Evolutionary conservation across 2,329 filamentous ascomycete genomes (phyloP).

Genomic region (Mycosphaerella arachidis): DNA sequence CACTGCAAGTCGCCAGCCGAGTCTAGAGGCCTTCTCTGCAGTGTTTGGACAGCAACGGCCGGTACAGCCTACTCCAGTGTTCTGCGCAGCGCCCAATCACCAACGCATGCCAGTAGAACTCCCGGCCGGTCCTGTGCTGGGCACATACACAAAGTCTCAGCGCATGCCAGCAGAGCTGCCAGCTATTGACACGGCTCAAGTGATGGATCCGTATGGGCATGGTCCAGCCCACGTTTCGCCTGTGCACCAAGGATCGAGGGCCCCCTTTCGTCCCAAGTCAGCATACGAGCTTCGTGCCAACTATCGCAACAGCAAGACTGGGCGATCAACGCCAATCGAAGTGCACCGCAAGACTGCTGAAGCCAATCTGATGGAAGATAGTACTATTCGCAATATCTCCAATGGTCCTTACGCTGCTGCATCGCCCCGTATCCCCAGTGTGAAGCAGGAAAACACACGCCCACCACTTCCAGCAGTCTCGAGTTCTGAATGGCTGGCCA

Average conservation of each 20-base stretch:
- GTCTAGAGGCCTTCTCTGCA: not conserved
- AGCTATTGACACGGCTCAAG: not conserved
- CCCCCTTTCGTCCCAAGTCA: constrained; percentile 23
- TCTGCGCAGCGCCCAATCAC: not conserved
- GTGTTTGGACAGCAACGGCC: not conserved
- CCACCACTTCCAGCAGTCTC: constrained; percentile 22
- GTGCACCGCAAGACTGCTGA: constrained; percentile 20
- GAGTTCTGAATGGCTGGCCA: constrained; percentile 32
- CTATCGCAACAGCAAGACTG: constrained; percentile 24
- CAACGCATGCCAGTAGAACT: not conserved
- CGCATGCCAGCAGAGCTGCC: not conserved
- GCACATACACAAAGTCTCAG: too few relatives aligned
- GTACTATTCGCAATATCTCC: constrained; percentile 30
- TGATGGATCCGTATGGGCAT: not conserved
- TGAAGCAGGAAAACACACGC: constrained; percentile 11
- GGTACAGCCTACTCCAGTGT: not conserved
- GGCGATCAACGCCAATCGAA: constrained; percentile 20
- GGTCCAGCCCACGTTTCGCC: not conserved
- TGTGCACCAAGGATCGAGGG: not conserved
- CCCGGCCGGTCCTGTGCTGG: not conserved
- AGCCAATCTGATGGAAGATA: constrained; percentile 28
- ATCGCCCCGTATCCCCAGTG: not conserved
- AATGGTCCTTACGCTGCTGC: constrained; percentile 32
- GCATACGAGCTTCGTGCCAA: constrained; percentile 33
- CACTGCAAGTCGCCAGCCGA: not conserved